phyloP scores from a whole-genome alignment of 1,139 yeast species.

The Suhomyces atakaporum region DNA sequence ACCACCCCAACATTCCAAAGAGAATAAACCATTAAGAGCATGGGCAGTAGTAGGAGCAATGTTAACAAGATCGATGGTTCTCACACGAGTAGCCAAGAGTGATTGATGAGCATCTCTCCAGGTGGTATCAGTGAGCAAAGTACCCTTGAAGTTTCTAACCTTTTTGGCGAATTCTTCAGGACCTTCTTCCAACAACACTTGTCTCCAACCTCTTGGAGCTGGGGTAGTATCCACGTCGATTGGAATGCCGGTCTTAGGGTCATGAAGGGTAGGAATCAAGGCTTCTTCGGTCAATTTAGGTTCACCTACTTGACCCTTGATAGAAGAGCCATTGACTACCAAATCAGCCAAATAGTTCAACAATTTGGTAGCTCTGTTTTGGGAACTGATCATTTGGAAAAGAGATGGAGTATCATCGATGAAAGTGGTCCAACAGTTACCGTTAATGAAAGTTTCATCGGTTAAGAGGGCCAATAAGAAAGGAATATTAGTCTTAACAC shows the following conservation, averaged over 20 bases:
- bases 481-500: slow-evolving; percentile 97
- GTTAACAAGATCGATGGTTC: slow-evolving; percentile 87
- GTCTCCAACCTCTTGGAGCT: slow-evolving; percentile 86
- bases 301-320: slow-evolving; percentile 90
- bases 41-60: slow-evolving; percentile 94
- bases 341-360: slow-evolving; percentile 88
- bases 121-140: slow-evolving; percentile 94
- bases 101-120: slow-evolving; percentile 99
- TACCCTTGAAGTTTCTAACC: slow-evolving; percentile 82
- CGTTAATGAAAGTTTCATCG: slow-evolving; percentile 82
- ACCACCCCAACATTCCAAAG: slow-evolving; percentile 99
- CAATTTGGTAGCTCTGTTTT: slow-evolving; percentile 94
- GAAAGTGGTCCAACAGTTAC: slow-evolving; percentile 97
- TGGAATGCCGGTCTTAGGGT: slow-evolving; percentile 52
- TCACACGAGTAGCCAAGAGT: slow-evolving; percentile 93
- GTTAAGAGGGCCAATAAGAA: slow-evolving; percentile 91
- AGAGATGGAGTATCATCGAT: slow-evolving; percentile 96
- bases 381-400: slow-evolving; percentile 92
- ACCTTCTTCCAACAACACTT: slow-evolving; percentile 78
- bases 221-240: slow-evolving; percentile 62
- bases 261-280: slow-evolving; percentile 68
- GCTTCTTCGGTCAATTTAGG: slow-evolving; percentile 83
- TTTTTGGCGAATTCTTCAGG: slow-evolving; percentile 87
- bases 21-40: slow-evolving; percentile 88
- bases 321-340: slow-evolving; percentile 92